phyloP scores from a whole-genome alignment of 1,139 yeast genomes.

The Yamadazyma dendronema region DNA sequence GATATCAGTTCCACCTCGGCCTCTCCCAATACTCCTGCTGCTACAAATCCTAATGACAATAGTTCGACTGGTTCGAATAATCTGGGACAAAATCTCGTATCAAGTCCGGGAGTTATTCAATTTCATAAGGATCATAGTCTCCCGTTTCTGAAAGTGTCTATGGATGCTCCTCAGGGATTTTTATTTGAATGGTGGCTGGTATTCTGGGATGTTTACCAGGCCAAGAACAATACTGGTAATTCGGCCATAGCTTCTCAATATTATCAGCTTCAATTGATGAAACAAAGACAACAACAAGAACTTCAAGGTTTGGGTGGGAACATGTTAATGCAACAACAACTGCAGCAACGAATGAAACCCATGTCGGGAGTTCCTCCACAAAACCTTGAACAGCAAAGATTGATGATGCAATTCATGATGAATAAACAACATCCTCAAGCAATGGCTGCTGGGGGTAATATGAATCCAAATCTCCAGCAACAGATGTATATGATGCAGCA shows the following conservation, averaged over 20 bases:
- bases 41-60: conserved; percentile 8
- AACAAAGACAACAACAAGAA: conserved; percentile 61
- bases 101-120: conserved; percentile 21
- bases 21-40: conserved; percentile 1
- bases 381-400: conserved; percentile 21
- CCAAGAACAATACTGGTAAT: conserved; percentile 57
- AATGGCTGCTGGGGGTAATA: not conserved
- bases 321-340: conserved; percentile 20
- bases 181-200: conserved; percentile 95
- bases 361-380: conserved; percentile 12
- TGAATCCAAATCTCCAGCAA: conserved; percentile 21
- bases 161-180: conserved; percentile 87
- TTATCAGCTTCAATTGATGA: conserved; percentile 64
- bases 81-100: conserved; percentile 4
- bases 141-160: conserved; percentile 51
- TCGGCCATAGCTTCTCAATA: conserved; percentile 67
- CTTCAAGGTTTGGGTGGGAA: conserved; percentile 11
- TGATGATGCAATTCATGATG: conserved; percentile 25
- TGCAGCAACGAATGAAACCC: conserved; percentile 16
- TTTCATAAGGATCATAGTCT: conserved; percentile 31
- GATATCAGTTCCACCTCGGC: conserved; percentile 38
- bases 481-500: conserved; percentile 26
- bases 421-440: conserved; percentile 25
- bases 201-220: conserved; percentile 91
- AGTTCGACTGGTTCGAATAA: conserved; percentile 8